These are phyloP conservation scores for Pleomassaria siparia DNA, from an alignment of 2,329 filamentous ascomycete species.

Conservation along the genomic window DNA sequence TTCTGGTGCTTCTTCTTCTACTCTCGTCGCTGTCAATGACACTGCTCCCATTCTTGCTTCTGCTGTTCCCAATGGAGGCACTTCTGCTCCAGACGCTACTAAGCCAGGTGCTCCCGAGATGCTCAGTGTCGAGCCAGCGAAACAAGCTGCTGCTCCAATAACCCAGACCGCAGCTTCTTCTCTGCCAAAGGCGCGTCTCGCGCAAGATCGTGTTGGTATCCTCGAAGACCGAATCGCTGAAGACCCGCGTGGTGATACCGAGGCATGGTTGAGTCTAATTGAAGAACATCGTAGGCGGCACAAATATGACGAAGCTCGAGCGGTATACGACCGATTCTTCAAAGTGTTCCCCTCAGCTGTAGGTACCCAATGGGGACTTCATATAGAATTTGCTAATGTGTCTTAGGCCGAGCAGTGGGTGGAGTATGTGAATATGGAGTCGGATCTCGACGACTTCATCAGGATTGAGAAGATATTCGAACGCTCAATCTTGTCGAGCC, in stretches of 20 bases:
- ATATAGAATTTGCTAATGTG: constrained; percentile 48
- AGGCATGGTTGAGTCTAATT: constrained; percentile 88
- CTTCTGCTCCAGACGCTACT: constrained; percentile 39
- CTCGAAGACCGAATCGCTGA: constrained; percentile 90
- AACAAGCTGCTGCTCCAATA: constrained; percentile 44
- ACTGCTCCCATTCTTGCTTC: constrained; percentile 55
- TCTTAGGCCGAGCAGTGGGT: constrained; percentile 89
- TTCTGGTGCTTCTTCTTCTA: constrained; percentile 39
- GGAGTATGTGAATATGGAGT: constrained; percentile 84
- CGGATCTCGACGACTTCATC: constrained; percentile 78
- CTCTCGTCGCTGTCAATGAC: constrained; percentile 41
- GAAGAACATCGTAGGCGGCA: constrained; percentile 79
- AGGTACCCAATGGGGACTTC: constrained; percentile 50
- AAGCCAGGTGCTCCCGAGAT: constrained; percentile 33
- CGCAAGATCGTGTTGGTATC: constrained; percentile 73
- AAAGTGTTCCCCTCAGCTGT: constrained; percentile 88
- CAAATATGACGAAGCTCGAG: constrained; percentile 78
- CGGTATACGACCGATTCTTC: constrained; percentile 82
- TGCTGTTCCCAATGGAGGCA: constrained; percentile 50
- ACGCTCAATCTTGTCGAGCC: constrained; percentile 73
- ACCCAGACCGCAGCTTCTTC: constrained; percentile 33
- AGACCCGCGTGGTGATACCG: constrained; percentile 88
- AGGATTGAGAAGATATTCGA: constrained; percentile 83
- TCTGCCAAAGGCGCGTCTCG: constrained; percentile 57
- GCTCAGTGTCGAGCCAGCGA: constrained; percentile 33